Evolutionary conservation across 192 early-diverging fungal genomes (phyloP).

Genomic region (Podila minutissima): DNA sequence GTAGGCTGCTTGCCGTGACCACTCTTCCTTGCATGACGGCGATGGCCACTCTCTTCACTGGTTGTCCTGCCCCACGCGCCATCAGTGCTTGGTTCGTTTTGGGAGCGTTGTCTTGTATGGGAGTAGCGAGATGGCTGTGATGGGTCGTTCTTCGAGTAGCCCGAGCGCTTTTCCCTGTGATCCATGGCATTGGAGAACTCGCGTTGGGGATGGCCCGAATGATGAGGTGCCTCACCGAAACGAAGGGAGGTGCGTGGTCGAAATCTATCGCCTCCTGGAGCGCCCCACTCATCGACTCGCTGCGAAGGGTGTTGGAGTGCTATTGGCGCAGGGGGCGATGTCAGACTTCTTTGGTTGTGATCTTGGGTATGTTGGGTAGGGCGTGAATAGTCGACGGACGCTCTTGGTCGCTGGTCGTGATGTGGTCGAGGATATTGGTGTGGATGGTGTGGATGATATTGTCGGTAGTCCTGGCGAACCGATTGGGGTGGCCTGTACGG

Average conservation of each 20-base stretch:
- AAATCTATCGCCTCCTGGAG: background rate
- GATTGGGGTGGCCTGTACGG: too few species aligned
- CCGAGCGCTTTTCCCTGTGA: background rate
- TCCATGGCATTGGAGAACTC: background rate
- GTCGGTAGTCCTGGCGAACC: background rate
- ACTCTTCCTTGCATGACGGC: background rate
- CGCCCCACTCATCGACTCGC: background rate
- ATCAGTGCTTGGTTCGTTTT: background rate
- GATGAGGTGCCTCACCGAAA: slow-evolving; percentile 3
- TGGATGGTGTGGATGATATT: background rate
- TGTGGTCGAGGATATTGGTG: background rate
- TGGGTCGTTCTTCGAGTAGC: background rate
- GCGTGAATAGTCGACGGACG: background rate
- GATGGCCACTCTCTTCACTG: background rate
- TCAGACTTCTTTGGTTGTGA: background rate
- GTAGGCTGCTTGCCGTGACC: background rate
- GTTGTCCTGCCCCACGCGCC: background rate
- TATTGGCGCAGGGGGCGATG: background rate
- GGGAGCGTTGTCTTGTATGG: background rate
- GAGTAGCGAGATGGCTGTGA: background rate
- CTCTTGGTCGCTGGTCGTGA: background rate
- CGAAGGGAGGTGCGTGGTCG: slow-evolving; percentile 4
- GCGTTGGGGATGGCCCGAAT: background rate
- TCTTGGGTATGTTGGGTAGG: background rate
- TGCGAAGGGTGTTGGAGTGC: background rate